Evolutionary conservation across 331 rosid genomes (phyloP).

Genomic region (Pyrus hybrid): DNA sequence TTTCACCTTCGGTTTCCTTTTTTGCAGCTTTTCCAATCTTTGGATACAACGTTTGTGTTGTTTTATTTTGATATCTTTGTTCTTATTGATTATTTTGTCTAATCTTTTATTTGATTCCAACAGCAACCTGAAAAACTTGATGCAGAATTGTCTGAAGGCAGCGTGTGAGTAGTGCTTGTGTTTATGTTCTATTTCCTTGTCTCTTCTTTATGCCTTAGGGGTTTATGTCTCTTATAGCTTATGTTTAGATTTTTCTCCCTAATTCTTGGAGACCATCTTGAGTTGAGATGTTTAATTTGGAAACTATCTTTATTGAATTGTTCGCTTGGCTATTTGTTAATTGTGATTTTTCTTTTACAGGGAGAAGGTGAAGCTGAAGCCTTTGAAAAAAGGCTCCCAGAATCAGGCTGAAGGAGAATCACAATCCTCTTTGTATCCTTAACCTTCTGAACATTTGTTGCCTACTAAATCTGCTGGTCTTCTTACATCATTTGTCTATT

Average conservation of each 20-base stretch:
- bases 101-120: conserved; percentile 23
- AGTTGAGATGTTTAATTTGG: background rate
- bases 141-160: conserved; percentile 48
- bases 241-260: background rate
- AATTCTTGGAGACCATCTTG: background rate
- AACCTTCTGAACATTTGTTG: background rate
- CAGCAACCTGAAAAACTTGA: conserved; percentile 64
- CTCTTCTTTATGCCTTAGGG: background rate
- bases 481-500: background rate
- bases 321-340: conserved; percentile 1
- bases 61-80: conserved; percentile 12
- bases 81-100: conserved; percentile 24
- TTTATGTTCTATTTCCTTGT: too few species aligned
- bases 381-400: conserved; percentile 37
- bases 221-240: background rate
- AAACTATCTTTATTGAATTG: background rate
- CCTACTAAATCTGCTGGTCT: background rate
- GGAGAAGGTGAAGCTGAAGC: conserved; percentile 48
- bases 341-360: conserved; percentile 36
- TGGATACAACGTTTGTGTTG: background rate
- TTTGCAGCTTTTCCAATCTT: conserved; percentile 3
- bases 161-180: conserved; percentile 38
- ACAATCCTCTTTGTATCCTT: conserved; percentile 80
- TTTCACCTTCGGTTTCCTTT: conserved; percentile 6
- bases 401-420: conserved; percentile 49